Percentiles rank a stretch among this genome's conserved stretches.
These are phyloP conservation scores for Penicillium manginii DNA, from an alignment of 495 filamentous ascomycete species.

Conservation along the genomic window DNA sequence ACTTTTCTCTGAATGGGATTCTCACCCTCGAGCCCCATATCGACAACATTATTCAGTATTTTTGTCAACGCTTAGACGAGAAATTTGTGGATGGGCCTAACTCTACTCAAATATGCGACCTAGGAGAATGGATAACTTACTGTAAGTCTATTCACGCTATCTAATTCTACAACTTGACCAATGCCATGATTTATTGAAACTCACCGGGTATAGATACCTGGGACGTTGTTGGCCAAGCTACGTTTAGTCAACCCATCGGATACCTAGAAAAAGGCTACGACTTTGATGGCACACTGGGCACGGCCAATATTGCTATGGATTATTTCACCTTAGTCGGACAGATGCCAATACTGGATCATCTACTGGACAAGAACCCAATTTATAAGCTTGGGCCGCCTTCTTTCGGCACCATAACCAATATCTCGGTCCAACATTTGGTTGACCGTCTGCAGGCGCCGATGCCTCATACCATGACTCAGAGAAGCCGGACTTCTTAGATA, in stretches of 20 bases:
- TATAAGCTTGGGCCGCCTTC: conserved; percentile 26
- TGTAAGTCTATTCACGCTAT: conserved; percentile 20
- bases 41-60: conserved; percentile 35
- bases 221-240: conserved; percentile 37
- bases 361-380: conserved; percentile 63
- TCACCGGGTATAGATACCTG: conserved; percentile 32
- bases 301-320: conserved; percentile 20
- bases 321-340: conserved; percentile 49
- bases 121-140: conserved; percentile 38
- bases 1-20: conserved; percentile 35
- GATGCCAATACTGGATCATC: conserved; percentile 63
- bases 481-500: conserved; percentile 36
- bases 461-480: conserved; percentile 19
- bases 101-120: conserved; percentile 24
- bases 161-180: background rate
- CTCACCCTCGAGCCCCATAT: conserved; percentile 38
- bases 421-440: conserved; percentile 29
- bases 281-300: conserved; percentile 25
- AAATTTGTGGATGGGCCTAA: conserved; percentile 29
- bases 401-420: conserved; percentile 27
- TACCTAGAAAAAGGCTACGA: conserved; percentile 43
- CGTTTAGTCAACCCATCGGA: conserved; percentile 41
- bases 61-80: conserved; percentile 36
- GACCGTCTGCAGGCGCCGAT: conserved; percentile 21
- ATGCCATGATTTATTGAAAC: background rate